Conservation (phyloP, 2,329 filamentous ascomycete species). For the Cordyceps pruinosa region DNA sequence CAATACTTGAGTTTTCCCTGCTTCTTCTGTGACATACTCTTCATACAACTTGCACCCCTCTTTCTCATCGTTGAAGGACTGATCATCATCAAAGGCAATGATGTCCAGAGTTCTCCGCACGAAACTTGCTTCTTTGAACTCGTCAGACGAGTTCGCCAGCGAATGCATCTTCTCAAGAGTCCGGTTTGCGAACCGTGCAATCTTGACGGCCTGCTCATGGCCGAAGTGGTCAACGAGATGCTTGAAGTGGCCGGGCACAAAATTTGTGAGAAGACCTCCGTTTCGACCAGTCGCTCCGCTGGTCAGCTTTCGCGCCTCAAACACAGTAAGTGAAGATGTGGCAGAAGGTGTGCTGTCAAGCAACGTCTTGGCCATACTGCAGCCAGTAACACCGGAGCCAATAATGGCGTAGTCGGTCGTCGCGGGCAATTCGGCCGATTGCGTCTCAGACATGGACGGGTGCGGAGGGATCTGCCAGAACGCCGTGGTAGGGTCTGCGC, state of each 20-base stretch:
- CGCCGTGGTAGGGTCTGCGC: slow-evolving; percentile 19
- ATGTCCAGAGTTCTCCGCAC: slow-evolving; percentile 6
- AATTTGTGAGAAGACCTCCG: slow-evolving; percentile 22
- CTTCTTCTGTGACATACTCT: slow-evolving; percentile 17
- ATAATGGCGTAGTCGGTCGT: slow-evolving; percentile 22
- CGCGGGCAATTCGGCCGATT: slow-evolving; percentile 17
- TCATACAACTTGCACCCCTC: slow-evolving; percentile 13
- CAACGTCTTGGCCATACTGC: slow-evolving; percentile 20
- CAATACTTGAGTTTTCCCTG: background rate
- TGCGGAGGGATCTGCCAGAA: slow-evolving; percentile 23
- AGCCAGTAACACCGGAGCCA: slow-evolving; percentile 26
- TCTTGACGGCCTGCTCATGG: slow-evolving; percentile 29
- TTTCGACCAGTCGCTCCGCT: slow-evolving; percentile 27
- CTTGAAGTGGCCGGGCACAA: slow-evolving; percentile 34
- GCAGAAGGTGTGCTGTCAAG: slow-evolving; percentile 10
- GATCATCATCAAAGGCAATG: slow-evolving; percentile 15
- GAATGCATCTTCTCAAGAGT: slow-evolving; percentile 26
- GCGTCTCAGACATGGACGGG: slow-evolving; percentile 17
- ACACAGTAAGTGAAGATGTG: slow-evolving; percentile 16
- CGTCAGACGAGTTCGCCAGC: slow-evolving; percentile 12
- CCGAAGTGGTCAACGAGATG: slow-evolving; percentile 24
- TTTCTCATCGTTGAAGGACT: slow-evolving; percentile 16
- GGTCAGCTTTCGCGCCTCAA: slow-evolving; percentile 23
- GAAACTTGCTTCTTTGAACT: slow-evolving; percentile 2
- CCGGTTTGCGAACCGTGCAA: slow-evolving; percentile 35